Base-by-base conservation (phyloP, 495 filamentous ascomycete genomes). In the Achaetomiella virescens region DNA sequence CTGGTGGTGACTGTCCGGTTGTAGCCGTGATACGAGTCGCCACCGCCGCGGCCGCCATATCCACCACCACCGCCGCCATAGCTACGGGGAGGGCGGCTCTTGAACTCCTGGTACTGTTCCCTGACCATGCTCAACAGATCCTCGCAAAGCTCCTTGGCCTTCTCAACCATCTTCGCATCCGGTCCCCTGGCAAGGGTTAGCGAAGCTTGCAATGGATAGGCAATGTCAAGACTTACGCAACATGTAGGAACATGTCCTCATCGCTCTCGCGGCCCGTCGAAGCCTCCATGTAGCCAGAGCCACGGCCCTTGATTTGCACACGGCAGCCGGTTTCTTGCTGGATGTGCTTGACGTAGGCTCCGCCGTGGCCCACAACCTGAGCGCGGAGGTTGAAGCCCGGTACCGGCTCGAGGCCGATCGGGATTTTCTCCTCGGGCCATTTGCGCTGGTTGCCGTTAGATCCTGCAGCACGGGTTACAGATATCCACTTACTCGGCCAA, bases 381-480 rank as follows among this genome's bases (percentile, higher is more conserved):
- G 93, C 93, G 53, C 93, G 84, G 41, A 97, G 77, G 59, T 98
- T 98, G 74, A 98, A 98, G n/a, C 93, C 93, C 20, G 85, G 88
- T 44, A 96, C 82, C 1, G 91, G 87, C 57, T 97, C 92, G 25
- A 98, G 84, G 51, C 85, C 81, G 57, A 97, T 89, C 9, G 90
- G 84, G 55, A 98, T 95, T 55, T 85, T 87, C 70, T 96, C 91
- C 64, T 97, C 92, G 8, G 93, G 93, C 93, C 93, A 97, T 90
- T 97, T 97, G 61, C 91, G 90, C 89, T 96, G 38, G 31, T 59
- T 35, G 25, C 60, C 65, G 60, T 65, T n/a, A 69, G 66, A 27
- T 31, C 77, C 55, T 74, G 61, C 54, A 50, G 33, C 54, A 40
- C 7, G 3, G 29, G 36, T 27, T 44, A 21, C 21, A 29, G 37